Base-by-base conservation (phyloP, 2,329 filamentous ascomycete genomes). In the Aquanectria penicillioides region DNA sequence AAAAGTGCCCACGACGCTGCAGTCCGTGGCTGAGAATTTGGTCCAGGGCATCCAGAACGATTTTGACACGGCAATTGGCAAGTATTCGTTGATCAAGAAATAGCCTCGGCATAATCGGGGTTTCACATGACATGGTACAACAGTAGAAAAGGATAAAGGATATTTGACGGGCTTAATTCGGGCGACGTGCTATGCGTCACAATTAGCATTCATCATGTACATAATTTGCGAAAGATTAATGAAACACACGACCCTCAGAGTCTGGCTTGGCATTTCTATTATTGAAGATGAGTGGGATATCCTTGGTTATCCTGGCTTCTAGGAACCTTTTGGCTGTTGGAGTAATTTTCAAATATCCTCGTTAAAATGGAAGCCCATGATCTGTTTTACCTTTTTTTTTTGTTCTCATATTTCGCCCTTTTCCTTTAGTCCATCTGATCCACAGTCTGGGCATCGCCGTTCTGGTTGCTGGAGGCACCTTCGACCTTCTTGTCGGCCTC, bases 401-500 rank as follows among this genome's bases (percentile, higher is more conserved):
- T 18, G 25, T 58, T 49, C 37, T 40, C 26, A 5, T 28, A 12
- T 38, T 22, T 57, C n/a, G 13, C 23, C 26, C 34, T 15, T 18
- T 22, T 38, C 9, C 22, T 34, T 54, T 67, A 73, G 34, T 73
- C 71, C 70, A 75, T 74, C 68, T 75, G 69, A 28, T 73, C 71
- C 31, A 77, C 73, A 6, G 73, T 72, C 51, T 68, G 65, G 6
- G 66, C 65, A 36, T 67, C 62, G 0, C 66, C 66, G 18, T 66
- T 68, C n/a, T 26, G 23, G 18, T 55, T 57, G 18, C 48, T 56
- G 28, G 40, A 49, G n/a, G 53, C 66, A 5, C 68, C 70, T n/a
- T 68, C 66, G 9, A 80, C 77, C 59, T 80, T 78, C 48, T 68
- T 71, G 60, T 87, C 83, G 51, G 74, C 76, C 47, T 77, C 78